Base-by-base conservation (phyloP, 108 stramenopile genomes). In the Cyclotella baltica region DNA sequence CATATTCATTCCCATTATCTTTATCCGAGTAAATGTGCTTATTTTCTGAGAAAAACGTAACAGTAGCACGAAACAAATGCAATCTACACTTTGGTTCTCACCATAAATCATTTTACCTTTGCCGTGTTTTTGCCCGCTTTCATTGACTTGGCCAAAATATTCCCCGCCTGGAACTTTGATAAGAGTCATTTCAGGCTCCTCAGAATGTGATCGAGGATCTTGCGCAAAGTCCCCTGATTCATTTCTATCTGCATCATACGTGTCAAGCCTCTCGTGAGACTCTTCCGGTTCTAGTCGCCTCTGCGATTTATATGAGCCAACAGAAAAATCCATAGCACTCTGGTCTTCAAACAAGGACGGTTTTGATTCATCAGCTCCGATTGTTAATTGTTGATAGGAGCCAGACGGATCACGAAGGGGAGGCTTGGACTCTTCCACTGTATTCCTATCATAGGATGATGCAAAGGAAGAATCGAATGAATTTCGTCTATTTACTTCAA, bases 101-200 rank as follows among this genome's bases (percentile, higher is more conserved):
- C 47, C 74, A 55, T 75, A 75, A 19, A 27, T 75, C 74, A 75
- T 75, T 33, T 57, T 75, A 13, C 74, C 74, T n/a, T 15, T 3
- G 16, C 74, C 74, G 55, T 75, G 74, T 43, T 75, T 66, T 35
- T 75, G 74, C 3, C 74, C 65, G 22, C 36, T 30, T 29, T 28
- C 22, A 72, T 78, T 78, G 30, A 72, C 23, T 11, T 62, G 62
- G 6, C 78, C 78, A 47, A 58, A 23, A 25, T 78, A 78, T 72
- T 78, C 78, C 19, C 78, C 70, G 27, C 78, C 78, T 0, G 78
- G 78, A 25, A 72, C 70, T 57, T 72, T 78, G 5, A 78, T 62
- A 20, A 36, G 57, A 55, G 30, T 64, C 9, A 47, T 30, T n/a
- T 53, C 64, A 31, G 55, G 34, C 4, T 35, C 31, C n/a, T n/a